These are phyloP conservation scores for Sclerotinia glacialis DNA, from an alignment of 2,329 filamentous ascomycete species.

Conservation along the genomic window DNA sequence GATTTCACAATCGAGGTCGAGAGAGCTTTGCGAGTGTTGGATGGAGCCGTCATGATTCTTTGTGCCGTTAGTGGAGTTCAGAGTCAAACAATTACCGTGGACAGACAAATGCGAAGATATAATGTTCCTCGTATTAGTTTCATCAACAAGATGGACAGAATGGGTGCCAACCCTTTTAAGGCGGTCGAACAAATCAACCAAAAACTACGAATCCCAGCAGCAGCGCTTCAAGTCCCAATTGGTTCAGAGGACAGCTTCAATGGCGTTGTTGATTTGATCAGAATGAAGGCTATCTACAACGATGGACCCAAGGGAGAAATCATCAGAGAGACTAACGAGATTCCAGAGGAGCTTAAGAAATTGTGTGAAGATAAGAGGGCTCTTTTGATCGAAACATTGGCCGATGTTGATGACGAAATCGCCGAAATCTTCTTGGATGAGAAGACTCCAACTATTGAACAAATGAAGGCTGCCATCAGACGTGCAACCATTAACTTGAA, in stretches of 20 bases:
- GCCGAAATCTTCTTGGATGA: conserved; percentile 94
- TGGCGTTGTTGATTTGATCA: conserved; percentile 87
- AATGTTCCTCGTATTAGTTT: conserved; percentile 94
- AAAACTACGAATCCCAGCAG: conserved; percentile 89
- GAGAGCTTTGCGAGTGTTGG: conserved; percentile 86
- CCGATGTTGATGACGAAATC: conserved; percentile 97
- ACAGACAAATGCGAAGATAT: conserved; percentile 98
- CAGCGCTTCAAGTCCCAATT: conserved; percentile 92
- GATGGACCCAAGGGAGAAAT: conserved; percentile 78
- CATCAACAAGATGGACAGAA: conserved; percentile 99
- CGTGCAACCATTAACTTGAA: conserved; percentile 83
- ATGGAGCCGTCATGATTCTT: conserved; percentile 97
- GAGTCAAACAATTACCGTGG: conserved; percentile 96
- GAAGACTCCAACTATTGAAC: conserved; percentile 68
- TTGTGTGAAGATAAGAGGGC: conserved; percentile 78
- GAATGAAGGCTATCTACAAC: conserved; percentile 92
- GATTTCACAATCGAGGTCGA: conserved; percentile 99
- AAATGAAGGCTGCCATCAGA: conserved; percentile 91
- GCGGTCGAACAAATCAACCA: conserved; percentile 96
- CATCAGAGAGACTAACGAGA: conserved; percentile 72
- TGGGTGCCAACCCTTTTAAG: conserved; percentile 98
- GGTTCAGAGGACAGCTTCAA: conserved; percentile 87
- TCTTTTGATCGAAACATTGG: conserved; percentile 87
- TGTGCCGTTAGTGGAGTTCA: conserved; percentile 97
- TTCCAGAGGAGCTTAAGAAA: conserved; percentile 75